Base-by-base conservation (phyloP, 768 basidiomycete species). In the Tylopilus felleus region DNA sequence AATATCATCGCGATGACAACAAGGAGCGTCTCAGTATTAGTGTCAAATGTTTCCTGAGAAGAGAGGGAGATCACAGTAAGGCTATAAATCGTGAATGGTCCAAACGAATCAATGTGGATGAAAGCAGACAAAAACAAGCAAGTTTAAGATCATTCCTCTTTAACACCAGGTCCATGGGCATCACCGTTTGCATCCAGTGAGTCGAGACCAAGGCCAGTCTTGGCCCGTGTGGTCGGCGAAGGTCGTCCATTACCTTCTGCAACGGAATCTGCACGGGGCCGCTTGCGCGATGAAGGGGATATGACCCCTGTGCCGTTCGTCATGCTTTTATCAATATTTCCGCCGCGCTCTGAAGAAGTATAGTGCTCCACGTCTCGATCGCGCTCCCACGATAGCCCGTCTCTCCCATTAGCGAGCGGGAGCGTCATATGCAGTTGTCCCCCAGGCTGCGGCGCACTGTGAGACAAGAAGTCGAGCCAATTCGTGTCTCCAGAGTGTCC, bases 401-500 rank as follows among this genome's bases (percentile, higher is more conserved):
- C 70, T 41, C 68, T 58, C 13, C 67, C 65, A 12, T 56, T 63
- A 5, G 60, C 47, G 1, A 63, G 55, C 6, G 66, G 64, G 38
- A 71, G 62, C 5, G 70, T 60, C 64, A 70, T 61, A 23, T 72
- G 58, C 44, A 53, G 66, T 47, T 63, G 67, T 12, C 55, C 65
- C 3, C 61, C 47, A 8, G 64, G 41, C 39, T 65, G 69, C 23
- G 71, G 57, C 8, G 56, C 50, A 28, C 46, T 60, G 29, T 69
- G 67, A 14, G 71, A 68, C 43, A 71, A 36, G 35, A 71, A 71
- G 36, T 71, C 70, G 31, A 71, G 62, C 70, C 70, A 71, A 29
- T 51, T 64, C 4, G 71, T 57, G n/a, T 71, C 71, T 13, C 61
- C 64, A 19, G 71, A 47, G 29, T 66, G 64, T 36, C 60, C 67